Conservation (phyloP, 805 yeast genomes). For the Starmerella sirachaensis region DNA sequence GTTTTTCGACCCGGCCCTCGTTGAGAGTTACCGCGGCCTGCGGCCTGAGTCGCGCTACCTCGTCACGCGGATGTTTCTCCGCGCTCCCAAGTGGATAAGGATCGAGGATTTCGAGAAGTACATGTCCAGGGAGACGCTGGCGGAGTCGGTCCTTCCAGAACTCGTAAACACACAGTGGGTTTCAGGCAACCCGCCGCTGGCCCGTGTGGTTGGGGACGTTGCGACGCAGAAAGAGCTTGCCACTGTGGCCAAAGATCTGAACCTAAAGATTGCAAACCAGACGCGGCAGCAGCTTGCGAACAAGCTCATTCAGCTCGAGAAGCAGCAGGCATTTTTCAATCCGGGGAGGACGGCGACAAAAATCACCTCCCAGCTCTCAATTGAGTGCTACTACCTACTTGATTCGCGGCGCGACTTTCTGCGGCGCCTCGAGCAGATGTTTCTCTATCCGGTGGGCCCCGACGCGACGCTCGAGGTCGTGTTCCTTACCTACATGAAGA, state of each 20-base stretch:
- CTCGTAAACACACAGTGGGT: constrained; percentile 16
- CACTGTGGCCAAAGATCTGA: constrained; percentile 12
- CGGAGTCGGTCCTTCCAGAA: constrained; percentile 8
- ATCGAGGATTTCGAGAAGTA: constrained; percentile 21
- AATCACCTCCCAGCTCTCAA: constrained; percentile 4
- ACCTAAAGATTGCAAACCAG: constrained; percentile 6
- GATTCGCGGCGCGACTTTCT: constrained; percentile 10
- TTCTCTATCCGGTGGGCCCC: constrained; percentile 21
- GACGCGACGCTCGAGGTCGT: constrained; percentile 19
- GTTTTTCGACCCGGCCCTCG: constrained; percentile 7
- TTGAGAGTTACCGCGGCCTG: constrained; percentile 7
- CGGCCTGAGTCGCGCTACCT: constrained; percentile 15
- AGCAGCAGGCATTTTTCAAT: constrained; percentile 18
- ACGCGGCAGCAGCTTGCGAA: constrained; percentile 13
- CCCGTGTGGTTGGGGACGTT: constrained; percentile 13
- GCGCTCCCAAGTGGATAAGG: constrained; percentile 20
- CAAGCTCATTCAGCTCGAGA: constrained; percentile 9
- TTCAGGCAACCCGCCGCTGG: constrained; percentile 7
- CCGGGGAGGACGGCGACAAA: constrained; percentile 5
- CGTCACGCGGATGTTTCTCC: constrained; percentile 19
- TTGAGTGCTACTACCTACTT: constrained; percentile 10
- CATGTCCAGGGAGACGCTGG: constrained; percentile 18
- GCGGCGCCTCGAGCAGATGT: constrained; percentile 16
- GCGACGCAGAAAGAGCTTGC: constrained; percentile 21
- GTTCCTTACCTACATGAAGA: constrained; percentile 21